Conservation (phyloP, 345 rosid species). For the Brassica incana region DNA sequence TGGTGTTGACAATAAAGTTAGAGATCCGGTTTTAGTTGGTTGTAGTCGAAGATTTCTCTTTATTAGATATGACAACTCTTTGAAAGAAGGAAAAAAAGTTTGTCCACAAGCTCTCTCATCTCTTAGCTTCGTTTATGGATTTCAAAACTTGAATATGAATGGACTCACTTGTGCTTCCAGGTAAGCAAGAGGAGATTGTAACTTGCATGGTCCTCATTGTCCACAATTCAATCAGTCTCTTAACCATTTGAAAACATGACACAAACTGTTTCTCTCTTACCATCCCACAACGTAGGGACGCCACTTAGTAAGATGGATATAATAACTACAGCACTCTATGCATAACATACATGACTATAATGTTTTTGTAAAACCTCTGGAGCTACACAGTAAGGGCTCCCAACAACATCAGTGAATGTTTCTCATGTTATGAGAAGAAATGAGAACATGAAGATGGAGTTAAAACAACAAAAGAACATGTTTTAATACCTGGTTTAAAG, state of each 20-base stretch:
- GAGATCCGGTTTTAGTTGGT: slow-evolving; percentile 22
- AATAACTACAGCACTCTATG: slow-evolving; percentile 84
- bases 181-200: not conserved
- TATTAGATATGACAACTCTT: slow-evolving; percentile 9
- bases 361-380: too few relatives aligned
- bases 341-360: too few relatives aligned
- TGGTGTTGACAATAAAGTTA: not conserved
- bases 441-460: not conserved
- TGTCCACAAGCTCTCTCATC: not conserved
- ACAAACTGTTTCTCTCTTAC: slow-evolving; percentile 45
- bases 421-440: slow-evolving; percentile 54
- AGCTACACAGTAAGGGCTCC: slow-evolving; percentile 40
- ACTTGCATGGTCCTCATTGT: slow-evolving; percentile 66
- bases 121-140: not conserved
- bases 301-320: slow-evolving; percentile 79
- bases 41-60: slow-evolving; percentile 18
- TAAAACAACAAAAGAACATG: too few relatives aligned
- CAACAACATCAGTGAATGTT: slow-evolving; percentile 79
- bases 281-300: slow-evolving; percentile 98
- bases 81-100: not conserved
- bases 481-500: slow-evolving; percentile 71
- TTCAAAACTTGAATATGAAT: not conserved
- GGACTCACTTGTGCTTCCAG: slow-evolving; percentile 8
- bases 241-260: slow-evolving; percentile 8
- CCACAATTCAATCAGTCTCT: slow-evolving; percentile 37